phyloP scores from a whole-genome alignment of 1,139 yeast genomes.

The Protomyces gravidus region DNA sequence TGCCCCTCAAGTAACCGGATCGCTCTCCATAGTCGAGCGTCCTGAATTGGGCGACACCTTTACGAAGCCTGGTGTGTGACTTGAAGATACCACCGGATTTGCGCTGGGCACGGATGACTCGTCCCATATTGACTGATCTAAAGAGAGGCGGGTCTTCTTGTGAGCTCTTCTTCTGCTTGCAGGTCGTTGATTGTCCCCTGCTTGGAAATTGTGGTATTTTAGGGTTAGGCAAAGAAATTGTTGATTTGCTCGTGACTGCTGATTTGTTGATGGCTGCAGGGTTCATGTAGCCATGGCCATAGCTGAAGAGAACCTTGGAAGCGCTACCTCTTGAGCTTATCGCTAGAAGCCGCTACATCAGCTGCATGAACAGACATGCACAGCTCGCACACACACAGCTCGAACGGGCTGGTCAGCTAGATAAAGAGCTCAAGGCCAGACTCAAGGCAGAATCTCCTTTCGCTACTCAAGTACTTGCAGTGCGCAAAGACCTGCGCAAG shows the following conservation, averaged over 20 bases:
- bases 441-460: background rate
- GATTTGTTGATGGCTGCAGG: no score
- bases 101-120: slow-evolving; percentile 99
- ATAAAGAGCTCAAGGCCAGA: slow-evolving; percentile 13
- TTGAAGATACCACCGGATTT: slow-evolving; percentile 99
- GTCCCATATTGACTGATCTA: no score
- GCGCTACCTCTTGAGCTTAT: no score
- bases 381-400: background rate
- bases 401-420: background rate
- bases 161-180: no score
- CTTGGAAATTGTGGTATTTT: no score
- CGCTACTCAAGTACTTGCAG: slow-evolving; percentile 3
- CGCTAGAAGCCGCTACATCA: no score
- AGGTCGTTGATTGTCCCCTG: no score
- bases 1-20: slow-evolving; percentile 99
- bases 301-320: no score
- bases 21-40: slow-evolving; percentile 99
- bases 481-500: slow-evolving; percentile 20
- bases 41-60: slow-evolving; percentile 99
- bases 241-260: no score
- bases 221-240: no score
- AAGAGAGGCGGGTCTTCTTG: no score
- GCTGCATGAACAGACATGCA: background rate
- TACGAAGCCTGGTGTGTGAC: slow-evolving; percentile 99
- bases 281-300: no score